Base-by-base conservation (phyloP, 805 yeast species). In the Saccharomyces paradoxus region DNA sequence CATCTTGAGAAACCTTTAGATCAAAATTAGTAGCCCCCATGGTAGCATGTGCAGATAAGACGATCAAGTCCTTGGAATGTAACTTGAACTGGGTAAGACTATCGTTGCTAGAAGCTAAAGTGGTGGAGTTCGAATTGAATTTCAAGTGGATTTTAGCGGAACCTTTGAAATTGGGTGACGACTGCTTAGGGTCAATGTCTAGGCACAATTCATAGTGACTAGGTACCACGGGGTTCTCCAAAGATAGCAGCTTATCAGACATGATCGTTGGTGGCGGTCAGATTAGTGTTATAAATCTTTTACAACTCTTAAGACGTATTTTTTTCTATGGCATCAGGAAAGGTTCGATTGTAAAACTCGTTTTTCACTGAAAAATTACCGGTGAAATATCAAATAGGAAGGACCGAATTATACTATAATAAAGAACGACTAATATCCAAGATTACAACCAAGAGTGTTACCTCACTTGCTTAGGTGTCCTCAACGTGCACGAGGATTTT, bases 131-230 rank as follows among this genome's bases (percentile, higher is more conserved):
- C 41, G 21, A 21, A 26, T 47, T 54, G 8, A 30, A 32, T 41
- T 30, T 53, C 44, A 53, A 32, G 12, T 41, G 56, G 53, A 60
- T 59, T 24, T 3, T 55, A 30, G 50, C 58, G 17, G 58, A 47
- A 31, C 83, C 83, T 14, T 63, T 68, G 64, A 81, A 81, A 60
- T 78, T 80, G 9, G 80, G 72, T 12, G 44, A 37, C n/a, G 56
- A 44, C 65, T 76, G 77, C 17, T 60, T 53, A 53, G 77, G 81
- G 63, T 73, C 74, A 41, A 81, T 60, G 3, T 61, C 63, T 31
- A 80, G 57, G 7, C 54, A 53, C 37, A 81, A 63, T 21, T 64
- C 69, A 59, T 81, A 81, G 13, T 62, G 56, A 5, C 49, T 51
- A 1, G 77, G 75, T 1, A 62, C 46, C 26, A 64, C 58, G 49